phyloP scores from a whole-genome alignment of 2,329 filamentous ascomycete genomes.

The Diaporthe sp. region DNA sequence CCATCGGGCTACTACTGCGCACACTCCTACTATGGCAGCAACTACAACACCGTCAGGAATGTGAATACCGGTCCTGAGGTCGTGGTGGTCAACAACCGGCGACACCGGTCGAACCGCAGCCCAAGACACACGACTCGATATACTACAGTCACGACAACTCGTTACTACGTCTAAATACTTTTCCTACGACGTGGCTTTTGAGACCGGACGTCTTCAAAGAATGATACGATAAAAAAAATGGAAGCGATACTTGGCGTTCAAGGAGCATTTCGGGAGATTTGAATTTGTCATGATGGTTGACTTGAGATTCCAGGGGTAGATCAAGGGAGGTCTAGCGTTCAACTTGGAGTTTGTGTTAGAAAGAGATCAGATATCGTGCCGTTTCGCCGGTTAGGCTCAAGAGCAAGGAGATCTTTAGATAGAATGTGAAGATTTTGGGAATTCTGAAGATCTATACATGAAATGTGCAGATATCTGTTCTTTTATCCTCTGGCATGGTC shows the following conservation, averaged over 20 bases:
- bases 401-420: too few species aligned
- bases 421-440: too few species aligned
- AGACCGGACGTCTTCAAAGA: not conserved
- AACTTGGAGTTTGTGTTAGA: not conserved
- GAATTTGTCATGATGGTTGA: not conserved
- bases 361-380: not conserved
- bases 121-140: conserved; percentile 27
- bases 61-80: not conserved
- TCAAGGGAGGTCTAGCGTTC: not conserved
- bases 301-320: not conserved
- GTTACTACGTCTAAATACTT: not conserved
- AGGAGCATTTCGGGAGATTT: not conserved
- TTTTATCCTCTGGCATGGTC: too few species aligned
- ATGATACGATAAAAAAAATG: not conserved
- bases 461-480: too few species aligned
- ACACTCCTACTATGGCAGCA: conserved; percentile 27
- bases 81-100: conserved; percentile 15
- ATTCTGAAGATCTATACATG: not conserved
- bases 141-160: conserved; percentile 24
- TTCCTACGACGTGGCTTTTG: not conserved
- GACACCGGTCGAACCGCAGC: not conserved
- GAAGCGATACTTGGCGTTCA: not conserved
- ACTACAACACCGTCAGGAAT: not conserved
- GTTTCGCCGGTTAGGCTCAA: not conserved
- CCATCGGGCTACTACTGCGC: conserved; percentile 34